Conservation (phyloP, 495 filamentous ascomycete species). For the Neurospora sublineolata region DNA sequence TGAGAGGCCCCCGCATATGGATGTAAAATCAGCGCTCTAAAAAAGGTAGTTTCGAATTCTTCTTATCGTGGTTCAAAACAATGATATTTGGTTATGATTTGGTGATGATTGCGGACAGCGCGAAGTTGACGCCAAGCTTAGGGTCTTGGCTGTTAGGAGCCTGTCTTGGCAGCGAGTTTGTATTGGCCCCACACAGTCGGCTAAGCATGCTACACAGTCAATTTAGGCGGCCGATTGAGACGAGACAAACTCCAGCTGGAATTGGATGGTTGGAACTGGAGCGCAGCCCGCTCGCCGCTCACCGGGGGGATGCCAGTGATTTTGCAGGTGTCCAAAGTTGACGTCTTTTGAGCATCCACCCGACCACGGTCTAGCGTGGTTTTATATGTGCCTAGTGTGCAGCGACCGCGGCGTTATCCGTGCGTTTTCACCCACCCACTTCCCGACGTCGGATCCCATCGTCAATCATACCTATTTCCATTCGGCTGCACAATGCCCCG, state of each 20-base stretch:
- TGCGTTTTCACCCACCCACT: not conserved
- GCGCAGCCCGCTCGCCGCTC: not conserved
- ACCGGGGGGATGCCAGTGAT: not conserved
- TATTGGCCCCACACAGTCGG: too few species aligned
- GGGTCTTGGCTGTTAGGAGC: too few species aligned
- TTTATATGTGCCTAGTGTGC: not conserved
- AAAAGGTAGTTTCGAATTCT: not conserved
- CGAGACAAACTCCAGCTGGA: not conserved
- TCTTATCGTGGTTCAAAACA: not conserved
- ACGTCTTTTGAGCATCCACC: not conserved
- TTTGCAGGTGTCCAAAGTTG: not conserved
- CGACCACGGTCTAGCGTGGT: not conserved
- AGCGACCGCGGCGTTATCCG: not conserved
- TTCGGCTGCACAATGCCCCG: not conserved
- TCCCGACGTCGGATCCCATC: not conserved
- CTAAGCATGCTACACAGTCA: too few species aligned
- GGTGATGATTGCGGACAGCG: too few species aligned
- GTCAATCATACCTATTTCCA: not conserved
- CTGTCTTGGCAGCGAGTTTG: too few species aligned
- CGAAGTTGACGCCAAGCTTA: not conserved
- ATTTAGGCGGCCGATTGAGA: not conserved
- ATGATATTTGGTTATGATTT: too few species aligned
- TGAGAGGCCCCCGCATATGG: too few species aligned
- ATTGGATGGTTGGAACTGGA: not conserved
- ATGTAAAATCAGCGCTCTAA: not conserved